phyloP scores from a whole-genome alignment of 176 grass and related monocot genomes.

The Tuctoria greenei region DNA sequence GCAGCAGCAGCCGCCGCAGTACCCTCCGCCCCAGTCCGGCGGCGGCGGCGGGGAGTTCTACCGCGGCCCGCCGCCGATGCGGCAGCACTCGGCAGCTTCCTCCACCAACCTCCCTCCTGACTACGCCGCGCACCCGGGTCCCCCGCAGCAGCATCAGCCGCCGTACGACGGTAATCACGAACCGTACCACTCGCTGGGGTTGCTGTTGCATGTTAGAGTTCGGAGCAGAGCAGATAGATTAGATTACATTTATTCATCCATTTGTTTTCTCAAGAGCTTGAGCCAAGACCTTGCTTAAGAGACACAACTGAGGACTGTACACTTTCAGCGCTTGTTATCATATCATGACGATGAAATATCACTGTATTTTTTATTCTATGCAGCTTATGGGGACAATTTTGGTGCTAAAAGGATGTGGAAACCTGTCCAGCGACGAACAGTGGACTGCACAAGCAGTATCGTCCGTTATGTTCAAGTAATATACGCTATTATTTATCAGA shows the following conservation, averaged over 20 bases:
- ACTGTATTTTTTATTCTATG: slow-evolving; percentile 12
- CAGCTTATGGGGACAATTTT: slow-evolving; percentile 95
- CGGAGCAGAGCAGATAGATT: not conserved
- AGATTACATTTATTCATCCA: not conserved
- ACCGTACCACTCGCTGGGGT: not conserved
- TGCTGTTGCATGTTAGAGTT: slow-evolving; percentile 28
- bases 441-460: slow-evolving; percentile 87
- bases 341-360: not conserved
- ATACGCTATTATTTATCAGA: not conserved
- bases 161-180: slow-evolving; percentile 46
- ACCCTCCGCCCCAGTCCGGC: slow-evolving; percentile 34
- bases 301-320: not conserved
- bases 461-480: slow-evolving; percentile 90
- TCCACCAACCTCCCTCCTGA: slow-evolving; percentile 56
- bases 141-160: slow-evolving; percentile 17
- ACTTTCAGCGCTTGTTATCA: not conserved
- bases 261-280: not conserved
- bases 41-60: slow-evolving; percentile 63
- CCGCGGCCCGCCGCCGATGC: slow-evolving; percentile 73
- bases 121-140: slow-evolving; percentile 41
- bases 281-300: not conserved
- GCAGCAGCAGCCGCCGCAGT: slow-evolving; percentile 36
- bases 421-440: slow-evolving; percentile 85
- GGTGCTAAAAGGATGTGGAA: slow-evolving; percentile 96
- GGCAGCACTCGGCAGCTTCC: slow-evolving; percentile 71